Base-by-base conservation (phyloP, 306 rosid genomes). In the Quercus suber region DNA sequence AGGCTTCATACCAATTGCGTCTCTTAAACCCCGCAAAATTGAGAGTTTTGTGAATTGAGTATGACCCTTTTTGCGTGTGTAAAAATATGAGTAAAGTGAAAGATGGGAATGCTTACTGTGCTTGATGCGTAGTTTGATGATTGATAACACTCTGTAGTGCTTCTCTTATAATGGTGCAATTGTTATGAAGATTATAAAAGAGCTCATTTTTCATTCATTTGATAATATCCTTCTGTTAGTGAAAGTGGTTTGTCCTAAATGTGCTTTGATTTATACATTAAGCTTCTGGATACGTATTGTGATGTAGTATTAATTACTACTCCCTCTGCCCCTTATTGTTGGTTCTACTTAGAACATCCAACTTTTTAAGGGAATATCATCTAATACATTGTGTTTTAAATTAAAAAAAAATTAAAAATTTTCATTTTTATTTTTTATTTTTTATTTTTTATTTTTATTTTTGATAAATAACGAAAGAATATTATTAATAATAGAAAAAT, bases 201-300 rank as follows among this genome's bases (percentile, higher is more conserved):
- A 57, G 18, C 65, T 59, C 23, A 15, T 11, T 59, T 28, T 63
- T 63, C 20, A 63, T 63, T 28, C 20, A 63, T 63, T 28, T 27
- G 9, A 28, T 28, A 25, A 63, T 28, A 59, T 28, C 69, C 53
- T 13, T 6, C 17, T 10, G 6, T 63, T 5, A 8, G 69, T 28
- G 37, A 28, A 63, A 28, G 11, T 4, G 2, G 20, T 28, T 63
- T 63, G 69, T 3, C 13, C 17, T 23, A 28, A 12, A 27, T 63
- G 69, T 15, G 41, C 37, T 13, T 63, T 27, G 53, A 49, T 33
- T 15, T 60, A 25, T 63, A 61, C 76, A 69, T 81, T 70, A 79
- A 78, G 69, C 69, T 73, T 41, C 3, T 73, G 28, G 59, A 41
- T 31, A 28, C 14, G 73, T 61, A 53, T 83, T 18, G 65, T 79